Percentiles rank a stretch among this genome's conserved stretches.
phyloP scores from a whole-genome alignment of 2,329 filamentous ascomycete species.

The Pseudophaeomoniella oleicola region DNA sequence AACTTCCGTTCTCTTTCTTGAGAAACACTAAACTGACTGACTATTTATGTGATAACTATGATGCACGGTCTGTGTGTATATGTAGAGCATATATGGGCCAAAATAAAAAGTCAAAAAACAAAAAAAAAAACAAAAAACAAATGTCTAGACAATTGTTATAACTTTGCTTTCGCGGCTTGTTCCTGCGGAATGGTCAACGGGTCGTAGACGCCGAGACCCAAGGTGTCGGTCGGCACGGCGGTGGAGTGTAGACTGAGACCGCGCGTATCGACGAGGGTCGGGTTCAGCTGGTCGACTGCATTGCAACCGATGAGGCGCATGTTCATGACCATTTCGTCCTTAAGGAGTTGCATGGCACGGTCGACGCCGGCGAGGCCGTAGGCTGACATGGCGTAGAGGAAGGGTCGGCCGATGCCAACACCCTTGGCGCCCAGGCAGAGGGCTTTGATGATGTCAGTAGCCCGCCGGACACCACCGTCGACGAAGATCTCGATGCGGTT shows the following conservation, averaged over 20 bases:
- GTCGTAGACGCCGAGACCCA: slow-evolving; percentile 43
- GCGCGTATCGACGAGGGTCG: slow-evolving; percentile 63
- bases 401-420: slow-evolving; percentile 86
- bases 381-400: slow-evolving; percentile 89
- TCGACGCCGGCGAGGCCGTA: slow-evolving; percentile 82
- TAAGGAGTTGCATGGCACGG: slow-evolving; percentile 78
- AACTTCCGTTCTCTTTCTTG: too few relatives aligned
- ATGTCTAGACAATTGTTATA: too few relatives aligned
- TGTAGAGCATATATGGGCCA: too few relatives aligned
- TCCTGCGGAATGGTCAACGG: slow-evolving; percentile 33
- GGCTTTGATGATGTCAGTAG: slow-evolving; percentile 90
- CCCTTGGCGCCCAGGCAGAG: slow-evolving; percentile 82
- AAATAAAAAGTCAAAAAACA: too few relatives aligned
- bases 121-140: neutral
- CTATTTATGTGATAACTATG: too few relatives aligned
- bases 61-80: too few relatives aligned
- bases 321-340: slow-evolving; percentile 98
- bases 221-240: slow-evolving; percentile 45
- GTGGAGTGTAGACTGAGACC: slow-evolving; percentile 50
- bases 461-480: slow-evolving; percentile 79
- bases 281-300: slow-evolving; percentile 61
- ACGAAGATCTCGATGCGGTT: slow-evolving; percentile 74
- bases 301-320: slow-evolving; percentile 84
- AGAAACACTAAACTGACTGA: too few relatives aligned
- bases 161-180: slow-evolving; percentile 28